phyloP scores from a whole-genome alignment of 306 rosid species.

The Styphnolobium japonicum region DNA sequence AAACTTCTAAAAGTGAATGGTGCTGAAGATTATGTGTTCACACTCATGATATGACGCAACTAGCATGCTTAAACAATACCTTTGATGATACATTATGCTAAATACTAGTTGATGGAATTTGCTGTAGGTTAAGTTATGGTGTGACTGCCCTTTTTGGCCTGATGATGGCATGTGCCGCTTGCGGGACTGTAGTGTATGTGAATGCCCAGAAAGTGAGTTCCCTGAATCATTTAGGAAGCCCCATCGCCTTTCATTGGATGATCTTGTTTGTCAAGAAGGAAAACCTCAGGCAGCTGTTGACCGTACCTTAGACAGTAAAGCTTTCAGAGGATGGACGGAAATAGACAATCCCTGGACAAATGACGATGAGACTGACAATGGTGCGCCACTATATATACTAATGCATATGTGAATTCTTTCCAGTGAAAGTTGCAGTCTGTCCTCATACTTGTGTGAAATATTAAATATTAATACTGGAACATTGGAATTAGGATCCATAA shows the following conservation, averaged over 20 bases:
- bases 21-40: background rate
- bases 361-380: slow-evolving; percentile 91
- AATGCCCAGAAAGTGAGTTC: slow-evolving; percentile 87
- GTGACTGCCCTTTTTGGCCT: slow-evolving; percentile 99
- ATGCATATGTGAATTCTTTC: slow-evolving; percentile 4
- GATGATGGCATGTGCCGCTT: slow-evolving; percentile 98
- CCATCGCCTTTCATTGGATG: slow-evolving; percentile 56
- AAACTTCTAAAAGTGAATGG: background rate
- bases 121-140: slow-evolving; percentile 80
- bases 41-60: background rate
- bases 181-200: slow-evolving; percentile 98
- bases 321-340: slow-evolving; percentile 88
- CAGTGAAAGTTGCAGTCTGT: background rate
- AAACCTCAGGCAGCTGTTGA: slow-evolving; percentile 95
- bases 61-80: background rate
- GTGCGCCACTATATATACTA: slow-evolving; percentile 36
- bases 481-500: background rate
- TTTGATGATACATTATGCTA: background rate
- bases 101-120: slow-evolving; percentile 21
- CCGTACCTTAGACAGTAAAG: slow-evolving; percentile 80
- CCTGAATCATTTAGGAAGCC: slow-evolving; percentile 85
- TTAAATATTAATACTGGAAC: background rate
- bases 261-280: slow-evolving; percentile 92
- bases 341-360: slow-evolving; percentile 92
- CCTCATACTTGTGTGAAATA: background rate